Percentiles rank a stretch among this genome's conserved stretches.
Evolutionary conservation across 805 yeast species (phyloP).

Genomic region (Yamadazyma ubonensis): DNA sequence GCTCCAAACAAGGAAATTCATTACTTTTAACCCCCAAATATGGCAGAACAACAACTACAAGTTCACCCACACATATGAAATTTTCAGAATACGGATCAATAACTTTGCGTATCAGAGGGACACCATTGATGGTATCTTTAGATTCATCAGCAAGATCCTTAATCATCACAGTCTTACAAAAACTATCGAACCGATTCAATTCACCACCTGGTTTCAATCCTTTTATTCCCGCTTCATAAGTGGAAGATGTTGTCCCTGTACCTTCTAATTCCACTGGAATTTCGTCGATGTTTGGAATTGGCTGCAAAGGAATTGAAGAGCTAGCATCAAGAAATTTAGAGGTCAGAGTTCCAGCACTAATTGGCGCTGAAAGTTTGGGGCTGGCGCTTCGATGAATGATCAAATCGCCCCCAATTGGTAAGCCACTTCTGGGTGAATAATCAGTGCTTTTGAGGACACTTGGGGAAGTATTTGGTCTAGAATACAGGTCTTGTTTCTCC

Average conservation of each 20-base stretch:
- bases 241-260: constrained; percentile 13
- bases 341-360: not conserved
- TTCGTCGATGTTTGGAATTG: not conserved
- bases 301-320: not conserved
- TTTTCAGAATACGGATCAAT: constrained; percentile 30
- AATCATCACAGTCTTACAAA: constrained; percentile 27
- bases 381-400: not conserved
- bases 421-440: not conserved
- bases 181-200: constrained; percentile 22
- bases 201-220: not conserved
- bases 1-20: constrained; percentile 21
- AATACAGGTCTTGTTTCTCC: constrained; percentile 5
- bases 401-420: constrained; percentile 5
- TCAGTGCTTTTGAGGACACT: constrained; percentile 1
- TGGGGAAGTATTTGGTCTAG: no score
- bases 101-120: constrained; percentile 20
- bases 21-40: constrained; percentile 18
- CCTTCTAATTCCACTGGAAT: constrained; percentile 8
- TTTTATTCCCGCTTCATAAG: constrained; percentile 8
- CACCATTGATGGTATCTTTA: constrained; percentile 2
- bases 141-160: constrained; percentile 20
- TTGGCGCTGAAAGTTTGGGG: not conserved
- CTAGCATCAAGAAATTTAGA: not conserved
- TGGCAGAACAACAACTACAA: constrained; percentile 33
- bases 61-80: constrained; percentile 26